Evolutionary conservation across 805 yeast species (phyloP), one percentile per base, ranked within the genome.

Genomic region (Ogataea minuta): DNA sequence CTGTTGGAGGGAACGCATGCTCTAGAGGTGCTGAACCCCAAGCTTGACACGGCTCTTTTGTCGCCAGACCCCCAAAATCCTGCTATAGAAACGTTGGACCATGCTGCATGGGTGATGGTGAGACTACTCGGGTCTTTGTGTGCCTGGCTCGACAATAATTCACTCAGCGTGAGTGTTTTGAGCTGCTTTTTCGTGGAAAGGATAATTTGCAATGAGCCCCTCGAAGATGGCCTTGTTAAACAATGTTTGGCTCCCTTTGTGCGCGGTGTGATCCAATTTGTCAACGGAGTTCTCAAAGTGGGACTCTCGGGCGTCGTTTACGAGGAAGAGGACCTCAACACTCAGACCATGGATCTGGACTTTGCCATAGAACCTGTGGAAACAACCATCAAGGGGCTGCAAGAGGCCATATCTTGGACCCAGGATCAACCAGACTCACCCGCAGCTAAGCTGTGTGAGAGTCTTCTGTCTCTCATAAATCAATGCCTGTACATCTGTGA

Each of bases 1-100:
- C 68, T 91, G 31, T 68, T 83, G 45, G 88, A 87, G 50, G 95
- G 96, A 0, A 85, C 96, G 1, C 81, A 90, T 49, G 95, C 98
- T 0, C 65, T 88, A 44, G 98, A 90, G 59, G 72, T 82, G 10
- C 70, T 79, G 41, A 87, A 87, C 56, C 67, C 70, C 9, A 77
- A 75, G 46, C 68, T 91, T 51, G 99, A 91, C 57, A 79, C 96
- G 0, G 88, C 91, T 2, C 52, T 84, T 38, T 70, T 85, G n/a
- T 53, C 61, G 20, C 59, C 77, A 24, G 43, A 68, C 4, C 43
- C 53, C 0, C 81, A 77, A 51, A 76, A 76, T 48, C 53, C 66
- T 2, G 5, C 64, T 62, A 23, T 48, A 66, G 3, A 55, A 67
- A 9, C 64, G 1, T 23, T 46, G 4, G 51, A 60, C 21, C 67